phyloP scores from a whole-genome alignment of 2,329 filamentous ascomycete genomes.

The Pseudogymnoascus destructans region DNA sequence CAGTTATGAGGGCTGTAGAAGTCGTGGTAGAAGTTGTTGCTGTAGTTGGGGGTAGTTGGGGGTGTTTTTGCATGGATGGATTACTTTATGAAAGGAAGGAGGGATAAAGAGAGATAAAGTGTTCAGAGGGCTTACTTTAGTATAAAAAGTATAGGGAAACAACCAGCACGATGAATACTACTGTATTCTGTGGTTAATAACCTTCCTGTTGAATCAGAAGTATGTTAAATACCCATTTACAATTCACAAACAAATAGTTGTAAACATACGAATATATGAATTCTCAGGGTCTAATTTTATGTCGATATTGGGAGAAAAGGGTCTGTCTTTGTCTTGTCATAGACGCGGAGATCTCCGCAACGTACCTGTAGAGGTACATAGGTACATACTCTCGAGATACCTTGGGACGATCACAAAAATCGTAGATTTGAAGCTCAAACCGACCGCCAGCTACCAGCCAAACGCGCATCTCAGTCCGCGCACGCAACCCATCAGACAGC shows the following conservation, averaged over 20 bases:
- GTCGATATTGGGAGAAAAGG: not conserved
- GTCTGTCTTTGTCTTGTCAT: not conserved
- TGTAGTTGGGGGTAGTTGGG: not conserved
- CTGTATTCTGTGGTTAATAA: not conserved
- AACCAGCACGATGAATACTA: not conserved
- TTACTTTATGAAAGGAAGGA: not conserved
- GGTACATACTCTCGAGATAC: not conserved
- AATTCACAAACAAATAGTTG: not conserved
- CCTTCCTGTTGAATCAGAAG: not conserved
- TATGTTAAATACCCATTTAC: not conserved
- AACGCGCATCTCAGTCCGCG: not conserved
- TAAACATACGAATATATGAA: not conserved
- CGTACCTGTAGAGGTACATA: not conserved
- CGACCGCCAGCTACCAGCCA: not conserved
- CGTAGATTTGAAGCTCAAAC: not conserved
- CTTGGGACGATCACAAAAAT: slow-evolving; percentile 1
- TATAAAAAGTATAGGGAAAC: not conserved
- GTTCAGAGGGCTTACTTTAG: not conserved
- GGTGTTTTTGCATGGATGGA: not conserved
- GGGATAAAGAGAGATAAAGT: not conserved
- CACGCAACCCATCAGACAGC: not conserved
- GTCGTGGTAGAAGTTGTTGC: not conserved
- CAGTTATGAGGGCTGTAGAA: not conserved
- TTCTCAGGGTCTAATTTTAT: slow-evolving; percentile 3
- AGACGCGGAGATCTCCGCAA: not conserved